phyloP scores from a whole-genome alignment of 495 filamentous ascomycete species.

The Aspergillus coremiiformis region DNA sequence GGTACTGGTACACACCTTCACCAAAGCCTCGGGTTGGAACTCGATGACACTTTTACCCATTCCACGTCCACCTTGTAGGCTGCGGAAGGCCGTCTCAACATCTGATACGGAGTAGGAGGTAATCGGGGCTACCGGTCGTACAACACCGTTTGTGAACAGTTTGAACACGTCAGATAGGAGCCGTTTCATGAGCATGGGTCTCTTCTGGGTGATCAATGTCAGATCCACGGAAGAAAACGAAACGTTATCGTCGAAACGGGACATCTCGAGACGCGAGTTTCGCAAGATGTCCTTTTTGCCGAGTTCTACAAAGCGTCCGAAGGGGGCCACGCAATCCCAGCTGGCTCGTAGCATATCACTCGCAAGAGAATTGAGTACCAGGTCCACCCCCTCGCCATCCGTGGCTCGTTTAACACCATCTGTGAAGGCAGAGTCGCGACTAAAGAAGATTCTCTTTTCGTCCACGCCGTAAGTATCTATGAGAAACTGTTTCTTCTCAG shows the following conservation, averaged over 20 bases:
- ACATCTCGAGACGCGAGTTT: slow-evolving; percentile 28
- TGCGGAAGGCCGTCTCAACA: slow-evolving; percentile 43
- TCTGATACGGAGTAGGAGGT: slow-evolving; percentile 36
- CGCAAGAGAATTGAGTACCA: slow-evolving; percentile 49
- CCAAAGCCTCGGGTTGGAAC: not conserved
- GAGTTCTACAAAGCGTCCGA: slow-evolving; percentile 48
- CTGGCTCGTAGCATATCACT: slow-evolving; percentile 43
- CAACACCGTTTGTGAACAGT: slow-evolving; percentile 22
- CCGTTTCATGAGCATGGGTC: slow-evolving; percentile 25
- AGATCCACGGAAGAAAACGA: slow-evolving; percentile 29
- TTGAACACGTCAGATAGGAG: slow-evolving; percentile 24
- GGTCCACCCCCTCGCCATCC: slow-evolving; percentile 47
- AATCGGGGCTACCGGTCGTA: slow-evolving; percentile 29
- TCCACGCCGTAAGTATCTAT: slow-evolving; percentile 25
- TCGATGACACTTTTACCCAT: not conserved
- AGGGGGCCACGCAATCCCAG: slow-evolving; percentile 48
- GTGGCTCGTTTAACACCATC: not conserved
- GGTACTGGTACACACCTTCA: not conserved
- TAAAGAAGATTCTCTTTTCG: slow-evolving; percentile 42
- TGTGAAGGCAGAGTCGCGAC: slow-evolving; percentile 7
- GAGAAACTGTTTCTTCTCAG: slow-evolving; percentile 34
- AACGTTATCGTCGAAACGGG: slow-evolving; percentile 38
- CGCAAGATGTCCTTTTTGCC: slow-evolving; percentile 15
- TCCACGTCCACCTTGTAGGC: not conserved
- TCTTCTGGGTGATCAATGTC: slow-evolving; percentile 24